Evolutionary conservation across 2,329 filamentous ascomycete genomes (phyloP), one percentile per base, ranked within the genome.

Genomic region (Ophiostoma sp.): DNA sequence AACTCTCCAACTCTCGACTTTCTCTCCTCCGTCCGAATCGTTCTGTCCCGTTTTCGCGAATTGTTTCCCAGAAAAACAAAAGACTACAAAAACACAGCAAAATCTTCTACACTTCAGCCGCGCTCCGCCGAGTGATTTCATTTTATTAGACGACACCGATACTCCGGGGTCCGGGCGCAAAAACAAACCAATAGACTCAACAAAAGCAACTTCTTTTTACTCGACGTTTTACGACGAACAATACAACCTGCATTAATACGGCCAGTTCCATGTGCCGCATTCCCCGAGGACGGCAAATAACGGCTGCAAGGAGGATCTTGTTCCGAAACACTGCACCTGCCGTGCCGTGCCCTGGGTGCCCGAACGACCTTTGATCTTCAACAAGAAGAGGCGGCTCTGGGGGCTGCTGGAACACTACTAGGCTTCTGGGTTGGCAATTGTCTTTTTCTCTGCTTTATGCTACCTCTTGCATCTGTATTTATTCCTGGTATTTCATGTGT

Each of bases 311-410:
- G 25, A 15, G 8, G 12, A 39, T 33, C 25, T 71, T 63, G 55
- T 28, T 59, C 36, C 52, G 25, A 48, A 7, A 48, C 55, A 11
- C 69, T 33, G 55, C 55, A 33, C 28, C 12, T 28, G 55, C 33
- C 69, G 48, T 36, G 39, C 25, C 55, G 19, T 31, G 28, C 19
- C 25, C 55, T 28, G 22, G 28, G 36, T 22, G 17, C 28, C 19
- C 25, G 11, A 15, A 28, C 25, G 11, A 45, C 52, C 52, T 70
- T 45, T 61, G 69, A 36, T 45, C 57, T 69, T 73, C 64, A 73
- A 70, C 71, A 73, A 57, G 55, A 69, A 25, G 71, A 36, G 64
- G 45, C n/a, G 1, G 55, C 25, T 48, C n/a, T n/a, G 52, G 52
- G 52, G 15, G 36, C 36, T 36, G 31, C 28, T 48, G 22, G 69